These are phyloP conservation scores for Cardamine occulta DNA, from an alignment of 345 rosid genomes.

Conservation along the genomic window DNA sequence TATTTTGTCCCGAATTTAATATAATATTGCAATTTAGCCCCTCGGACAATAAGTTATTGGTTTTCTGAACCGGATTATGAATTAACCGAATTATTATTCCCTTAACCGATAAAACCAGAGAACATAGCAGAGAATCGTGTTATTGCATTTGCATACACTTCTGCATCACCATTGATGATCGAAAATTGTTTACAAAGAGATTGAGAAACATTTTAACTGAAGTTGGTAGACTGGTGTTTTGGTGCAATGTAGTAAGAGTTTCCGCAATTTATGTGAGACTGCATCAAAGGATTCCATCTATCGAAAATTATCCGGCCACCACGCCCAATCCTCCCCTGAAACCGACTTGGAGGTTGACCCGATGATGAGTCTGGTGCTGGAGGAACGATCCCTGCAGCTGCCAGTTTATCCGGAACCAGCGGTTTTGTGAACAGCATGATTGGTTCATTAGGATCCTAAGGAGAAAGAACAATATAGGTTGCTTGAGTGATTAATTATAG, in stretches of 20 bases:
- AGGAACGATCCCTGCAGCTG: constrained; percentile 83
- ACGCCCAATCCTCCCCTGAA: constrained; percentile 91
- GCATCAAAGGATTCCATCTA: constrained; percentile 92
- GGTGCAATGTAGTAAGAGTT: constrained; percentile 70
- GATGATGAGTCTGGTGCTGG: constrained; percentile 56
- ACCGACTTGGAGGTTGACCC: constrained; percentile 51
- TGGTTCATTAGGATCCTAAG: constrained; percentile 90
- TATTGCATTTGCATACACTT: not conserved
- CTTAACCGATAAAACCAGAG: constrained; percentile 4
- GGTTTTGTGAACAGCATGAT: constrained; percentile 89
- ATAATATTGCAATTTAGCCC: constrained; percentile 28
- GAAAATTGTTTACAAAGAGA: constrained; percentile 32
- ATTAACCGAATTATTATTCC: constrained; percentile 17
- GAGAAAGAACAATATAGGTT: not conserved
- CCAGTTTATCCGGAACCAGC: constrained; percentile 84
- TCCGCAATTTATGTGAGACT: constrained; percentile 65
- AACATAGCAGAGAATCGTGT: not conserved
- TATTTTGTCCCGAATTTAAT: not conserved
- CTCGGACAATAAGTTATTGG: not conserved
- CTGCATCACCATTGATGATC: constrained; percentile 21
- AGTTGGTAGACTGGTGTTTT: constrained; percentile 58
- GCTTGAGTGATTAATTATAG: not conserved
- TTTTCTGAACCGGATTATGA: constrained; percentile 6
- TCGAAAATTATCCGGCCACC: constrained; percentile 94
- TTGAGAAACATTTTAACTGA: constrained; percentile 42